Evolutionary conservation across 1,139 yeast genomes (phyloP), one percentile per base, ranked within the genome.

Genomic region (Lodderomyces beijingensis): DNA sequence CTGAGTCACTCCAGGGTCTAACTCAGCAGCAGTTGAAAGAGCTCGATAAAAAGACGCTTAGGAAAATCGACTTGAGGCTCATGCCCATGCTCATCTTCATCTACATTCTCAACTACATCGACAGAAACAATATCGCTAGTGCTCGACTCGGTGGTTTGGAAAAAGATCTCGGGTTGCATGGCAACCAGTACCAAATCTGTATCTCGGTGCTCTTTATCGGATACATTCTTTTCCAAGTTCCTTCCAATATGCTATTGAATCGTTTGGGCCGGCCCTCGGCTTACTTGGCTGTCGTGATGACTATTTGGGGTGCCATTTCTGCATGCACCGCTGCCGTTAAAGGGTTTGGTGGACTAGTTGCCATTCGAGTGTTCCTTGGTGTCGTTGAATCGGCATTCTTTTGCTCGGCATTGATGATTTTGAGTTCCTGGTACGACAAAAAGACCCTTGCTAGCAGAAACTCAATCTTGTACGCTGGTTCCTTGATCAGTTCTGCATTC

Each of bases 401-500:
- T 45, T 77, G 78, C 6, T 74, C 77, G 30, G 66, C 71, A 27
- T 62, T 73, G 32, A 61, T 65, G 43, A 61, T 68, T 25, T 57
- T 73, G 34, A 65, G 75, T 13, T 62, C 65, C 42, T 74, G 74
- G 66, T 74, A 74, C 43, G 62, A 63, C 28, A 59, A 68, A 39
- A 63, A 62, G 35, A 73, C 71, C 37, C 57, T 71, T 39, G 60
- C 77, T 6, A 56, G 71, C 26, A 62, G 87, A 49, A 70, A 74
- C 48, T 73, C 85, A 10, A 59, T 78, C 36, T 64, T 79, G 43
- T 76, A 72, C 48, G 65, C 81, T 28, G 81, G 86, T 31, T 77
- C 86, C 10, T 72, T 81, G 46, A 65, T 82, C 39, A 83, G 89
- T 16, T 88, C 91, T 51, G 94, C 89, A 3, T 83, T 84, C 56